Conservation (phyloP, 306 rosid species). For the Trifolium subterraneum region DNA sequence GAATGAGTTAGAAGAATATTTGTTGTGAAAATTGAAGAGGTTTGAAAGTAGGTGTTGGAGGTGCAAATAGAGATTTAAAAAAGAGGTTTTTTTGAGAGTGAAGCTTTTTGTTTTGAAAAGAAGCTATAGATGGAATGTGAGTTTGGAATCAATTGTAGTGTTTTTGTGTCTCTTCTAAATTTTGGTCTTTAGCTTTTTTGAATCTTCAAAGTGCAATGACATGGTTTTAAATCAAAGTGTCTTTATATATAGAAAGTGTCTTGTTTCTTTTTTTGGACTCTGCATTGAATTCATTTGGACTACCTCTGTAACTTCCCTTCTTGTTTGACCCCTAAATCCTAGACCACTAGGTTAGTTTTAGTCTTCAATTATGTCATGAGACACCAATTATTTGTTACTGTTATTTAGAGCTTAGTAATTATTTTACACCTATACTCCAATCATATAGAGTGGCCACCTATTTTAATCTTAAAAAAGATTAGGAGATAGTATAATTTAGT, state of each 20-base stretch:
- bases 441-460: too few species aligned
- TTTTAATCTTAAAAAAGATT: too few species aligned
- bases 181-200: constrained; percentile 43
- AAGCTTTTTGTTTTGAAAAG: constrained; percentile 37
- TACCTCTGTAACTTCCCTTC: constrained; percentile 27
- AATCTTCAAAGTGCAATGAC: constrained; percentile 32
- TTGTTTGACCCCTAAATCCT: constrained; percentile 45
- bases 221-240: constrained; percentile 33
- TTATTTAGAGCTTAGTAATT: constrained; percentile 2
- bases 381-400: constrained; percentile 36
- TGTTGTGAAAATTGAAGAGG: constrained; percentile 18
- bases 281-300: constrained; percentile 37
- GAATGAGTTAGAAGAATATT: constrained; percentile 31
- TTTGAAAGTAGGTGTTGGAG: constrained; percentile 39
- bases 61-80: constrained; percentile 26
- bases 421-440: not conserved
- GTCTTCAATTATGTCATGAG: constrained; percentile 41
- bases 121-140: constrained; percentile 37
- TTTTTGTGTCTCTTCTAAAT: constrained; percentile 34
- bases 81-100: constrained; percentile 15
- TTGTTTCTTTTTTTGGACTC: constrained; percentile 31
- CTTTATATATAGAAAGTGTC: constrained; percentile 32
- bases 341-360: constrained; percentile 31
- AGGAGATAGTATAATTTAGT: too few species aligned
- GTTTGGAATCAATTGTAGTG: constrained; percentile 1